Evolutionary conservation across 257 asterid species (phyloP).

Genomic region (Solanum ahanhuiri): DNA sequence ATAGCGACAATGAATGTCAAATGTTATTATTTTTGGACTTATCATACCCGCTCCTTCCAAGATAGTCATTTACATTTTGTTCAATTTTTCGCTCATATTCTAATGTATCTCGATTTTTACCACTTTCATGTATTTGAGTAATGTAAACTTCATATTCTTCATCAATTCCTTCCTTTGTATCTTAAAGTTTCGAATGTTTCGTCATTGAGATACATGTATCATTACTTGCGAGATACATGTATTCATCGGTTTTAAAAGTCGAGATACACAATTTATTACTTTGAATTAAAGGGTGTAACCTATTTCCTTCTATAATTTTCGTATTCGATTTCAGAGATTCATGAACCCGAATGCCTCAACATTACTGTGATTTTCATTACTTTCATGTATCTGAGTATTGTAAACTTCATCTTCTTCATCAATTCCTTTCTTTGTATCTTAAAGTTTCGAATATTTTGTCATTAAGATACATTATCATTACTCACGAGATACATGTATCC

Average conservation of each 20-base stretch:
- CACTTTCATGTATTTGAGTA: not conserved
- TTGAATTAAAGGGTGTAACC: not conserved
- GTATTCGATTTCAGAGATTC: not conserved
- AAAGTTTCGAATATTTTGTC: not conserved
- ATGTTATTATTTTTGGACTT: slow-evolving; percentile 18
- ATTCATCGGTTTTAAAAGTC: not conserved
- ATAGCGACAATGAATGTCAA: slow-evolving; percentile 90
- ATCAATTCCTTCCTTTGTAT: not conserved
- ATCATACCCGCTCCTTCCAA: not conserved
- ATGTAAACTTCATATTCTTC: not conserved
- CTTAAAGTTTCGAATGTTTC: not conserved
- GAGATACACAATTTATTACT: not conserved
- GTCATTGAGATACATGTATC: not conserved
- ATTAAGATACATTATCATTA: not conserved
- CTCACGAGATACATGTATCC: not conserved
- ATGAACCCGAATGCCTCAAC: not conserved
- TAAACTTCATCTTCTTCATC: not conserved
- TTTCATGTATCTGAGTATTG: not conserved
- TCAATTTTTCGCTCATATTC: not conserved
- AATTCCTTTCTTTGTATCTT: not conserved
- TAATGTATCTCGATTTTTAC: not conserved
- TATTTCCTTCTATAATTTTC: no score
- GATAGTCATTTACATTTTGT: not conserved
- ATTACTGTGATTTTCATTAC: not conserved
- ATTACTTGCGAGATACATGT: not conserved